A percentile compares a stretch with the other conserved stretches of the same genome.
These are phyloP conservation scores for Trichoderma sp. DNA, from an alignment of 2,329 filamentous ascomycete genomes.

Conservation along the genomic window DNA sequence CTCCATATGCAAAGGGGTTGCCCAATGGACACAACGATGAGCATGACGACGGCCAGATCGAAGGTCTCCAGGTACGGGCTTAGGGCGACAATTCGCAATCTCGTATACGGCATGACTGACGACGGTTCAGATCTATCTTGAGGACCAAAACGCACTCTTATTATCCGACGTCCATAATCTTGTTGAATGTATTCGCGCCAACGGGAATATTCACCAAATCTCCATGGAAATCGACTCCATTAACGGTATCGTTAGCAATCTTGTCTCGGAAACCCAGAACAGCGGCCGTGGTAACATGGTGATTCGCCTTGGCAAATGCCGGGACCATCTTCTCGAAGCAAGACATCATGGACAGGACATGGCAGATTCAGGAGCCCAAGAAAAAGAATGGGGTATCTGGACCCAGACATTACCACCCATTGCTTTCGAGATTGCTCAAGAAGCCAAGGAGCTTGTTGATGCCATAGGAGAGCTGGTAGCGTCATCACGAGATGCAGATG, in stretches of 20 bases:
- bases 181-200: conserved; percentile 70
- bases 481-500: conserved; percentile 43
- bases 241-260: conserved; percentile 69
- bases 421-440: conserved; percentile 83
- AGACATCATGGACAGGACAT: conserved; percentile 64
- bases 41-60: conserved; percentile 47
- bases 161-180: conserved; percentile 83
- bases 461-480: conserved; percentile 47
- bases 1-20: conserved; percentile 47
- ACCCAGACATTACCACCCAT: conserved; percentile 76
- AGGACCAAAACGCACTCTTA: conserved; percentile 79
- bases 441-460: conserved; percentile 72
- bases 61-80: conserved; percentile 54
- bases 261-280: conserved; percentile 67
- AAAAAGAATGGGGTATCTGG: conserved; percentile 64
- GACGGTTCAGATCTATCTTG: conserved; percentile 67
- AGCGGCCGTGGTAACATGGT: conserved; percentile 58
- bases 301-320: conserved; percentile 63
- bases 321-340: conserved; percentile 67
- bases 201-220: conserved; percentile 66
- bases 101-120: conserved; percentile 29
- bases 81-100: conserved; percentile 29
- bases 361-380: conserved; percentile 53
- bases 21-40: conserved; percentile 48
- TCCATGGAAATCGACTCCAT: conserved; percentile 73